Percentiles rank a stretch among this genome's conserved stretches.
Conservation (phyloP, 345 rosid genomes). For the Syzygium grande region DNA sequence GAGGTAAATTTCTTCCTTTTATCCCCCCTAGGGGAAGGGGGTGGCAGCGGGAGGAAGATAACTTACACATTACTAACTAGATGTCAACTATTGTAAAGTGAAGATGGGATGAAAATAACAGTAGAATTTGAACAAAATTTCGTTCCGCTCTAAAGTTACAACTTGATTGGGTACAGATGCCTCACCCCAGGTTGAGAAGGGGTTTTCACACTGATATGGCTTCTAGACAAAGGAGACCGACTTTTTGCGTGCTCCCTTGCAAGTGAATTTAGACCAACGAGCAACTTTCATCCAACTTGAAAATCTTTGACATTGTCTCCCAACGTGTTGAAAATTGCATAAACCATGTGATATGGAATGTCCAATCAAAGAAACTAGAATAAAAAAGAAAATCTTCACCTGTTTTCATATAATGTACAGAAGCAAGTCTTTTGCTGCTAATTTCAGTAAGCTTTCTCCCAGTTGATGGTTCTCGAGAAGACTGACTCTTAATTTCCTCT, state of each 20-base stretch:
- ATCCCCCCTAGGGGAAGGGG: background rate
- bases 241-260: background rate
- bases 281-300: conserved; percentile 4
- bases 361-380: background rate
- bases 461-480: conserved; percentile 15
- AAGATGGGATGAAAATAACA: too few relatives aligned
- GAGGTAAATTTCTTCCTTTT: background rate
- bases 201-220: too few relatives aligned
- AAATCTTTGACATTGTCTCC: conserved; percentile 5
- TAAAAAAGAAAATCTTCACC: too few relatives aligned
- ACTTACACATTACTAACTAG: too few relatives aligned
- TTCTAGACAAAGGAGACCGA: too few relatives aligned
- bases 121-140: too few relatives aligned
- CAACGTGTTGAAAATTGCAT: conserved; percentile 20
- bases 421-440: conserved; percentile 13
- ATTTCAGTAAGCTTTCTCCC: conserved; percentile 16
- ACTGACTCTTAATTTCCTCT: conserved; percentile 16
- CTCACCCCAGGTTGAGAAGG: too few relatives aligned
- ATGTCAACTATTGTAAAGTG: too few relatives aligned
- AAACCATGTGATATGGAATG: rapidly evolving
- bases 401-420: background rate
- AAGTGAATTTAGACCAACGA: conserved; percentile 6
- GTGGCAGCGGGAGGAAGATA: too few relatives aligned
- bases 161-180: too few relatives aligned
- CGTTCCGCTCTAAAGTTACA: too few relatives aligned